Evolutionary conservation across 768 basidiomycete genomes (phyloP), one percentile per base, ranked within the genome.

Genomic region (Tulasnella sp.): DNA sequence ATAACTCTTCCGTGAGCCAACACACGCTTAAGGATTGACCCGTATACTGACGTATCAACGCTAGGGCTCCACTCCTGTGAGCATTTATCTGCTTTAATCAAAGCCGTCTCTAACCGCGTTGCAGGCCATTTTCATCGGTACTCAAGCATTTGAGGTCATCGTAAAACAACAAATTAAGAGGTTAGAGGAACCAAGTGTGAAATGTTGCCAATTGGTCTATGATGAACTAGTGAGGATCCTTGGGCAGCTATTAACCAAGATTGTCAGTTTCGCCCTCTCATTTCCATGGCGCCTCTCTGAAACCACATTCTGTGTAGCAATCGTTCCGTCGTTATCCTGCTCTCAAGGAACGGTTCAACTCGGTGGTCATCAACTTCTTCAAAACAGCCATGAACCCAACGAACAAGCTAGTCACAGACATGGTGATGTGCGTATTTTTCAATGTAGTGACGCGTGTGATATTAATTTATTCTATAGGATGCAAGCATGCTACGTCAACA

Each of bases 401-500:
- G 31, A 89, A 81, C 56, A 98, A 96, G 66, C 78, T 99, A 40
- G 93, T 99, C 10, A 64, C 75, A 8, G 93, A 99, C 59, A 77
- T 99, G 71, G 91, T 96, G 45, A 66, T 86, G 83, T 90, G 63
- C 64, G 86, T 77, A 25, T 7, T 13, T 20, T 12, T 40, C 27
- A 40, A 41, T 43, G 48, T 43, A 48, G 46, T 42, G 37, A 32
- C 9, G 25, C 19, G 45, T 9, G 8, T 5, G 15, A 5, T 22
- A 37, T 41, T 15, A 15, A 22, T 16, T 48, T 22, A 13, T 25
- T 32, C 40, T n/a, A n/a, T 53, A 90, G 85, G 31, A 96, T 96
- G 91, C 93, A 98, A 70, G 90, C 92, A 32, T 93, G 90, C 65
- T 99, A 98, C 64, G 83, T 99, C 61, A 99, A 99, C 69, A 98